phyloP scores from a whole-genome alignment of 495 filamentous ascomycete species.

The Penicillium waksmanii region DNA sequence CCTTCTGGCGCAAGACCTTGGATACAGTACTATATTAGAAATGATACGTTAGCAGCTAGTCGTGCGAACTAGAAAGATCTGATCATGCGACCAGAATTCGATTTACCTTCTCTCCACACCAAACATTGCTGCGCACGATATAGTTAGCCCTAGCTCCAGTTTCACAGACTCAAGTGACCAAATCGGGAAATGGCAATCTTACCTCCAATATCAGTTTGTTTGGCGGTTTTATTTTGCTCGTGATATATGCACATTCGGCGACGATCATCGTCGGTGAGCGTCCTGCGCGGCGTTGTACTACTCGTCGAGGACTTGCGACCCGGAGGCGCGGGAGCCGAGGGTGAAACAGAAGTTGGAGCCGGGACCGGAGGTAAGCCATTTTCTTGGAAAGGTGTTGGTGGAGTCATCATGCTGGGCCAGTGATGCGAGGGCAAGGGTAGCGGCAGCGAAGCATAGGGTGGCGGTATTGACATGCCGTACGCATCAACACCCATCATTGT shows the following conservation, averaged over 20 bases:
- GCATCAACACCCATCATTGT: conserved; percentile 44
- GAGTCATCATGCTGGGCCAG: conserved; percentile 73
- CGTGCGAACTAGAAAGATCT: neutral
- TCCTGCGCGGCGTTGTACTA: conserved; percentile 75
- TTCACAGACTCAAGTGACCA: neutral
- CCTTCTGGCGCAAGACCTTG: conserved; percentile 94
- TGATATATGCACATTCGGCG: conserved; percentile 95
- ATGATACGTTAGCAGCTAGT: conserved; percentile 27
- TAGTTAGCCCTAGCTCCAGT: conserved; percentile 28
- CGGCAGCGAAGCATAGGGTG: conserved; percentile 56
- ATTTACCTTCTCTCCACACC: conserved; percentile 95
- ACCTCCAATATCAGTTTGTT: conserved; percentile 98
- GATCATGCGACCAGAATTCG: neutral
- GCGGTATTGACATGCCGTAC: conserved; percentile 51
- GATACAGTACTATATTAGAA: conserved; percentile 81
- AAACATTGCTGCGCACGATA: conserved; percentile 68
- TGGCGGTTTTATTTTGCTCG: conserved; percentile 90
- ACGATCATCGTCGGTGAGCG: conserved; percentile 89
- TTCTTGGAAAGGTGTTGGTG: conserved; percentile 35
- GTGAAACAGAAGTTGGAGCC: conserved; percentile 57
- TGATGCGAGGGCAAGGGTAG: conserved; percentile 68
- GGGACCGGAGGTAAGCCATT: conserved; percentile 48
- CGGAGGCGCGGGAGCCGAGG: conserved; percentile 51
- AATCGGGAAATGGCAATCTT: conserved; percentile 30
- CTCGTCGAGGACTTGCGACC: conserved; percentile 56